Percentiles rank a stretch among this genome's conserved stretches.
These are phyloP conservation scores for Linum lewisii DNA, from an alignment of 345 rosid genomes.

Conservation along the genomic window DNA sequence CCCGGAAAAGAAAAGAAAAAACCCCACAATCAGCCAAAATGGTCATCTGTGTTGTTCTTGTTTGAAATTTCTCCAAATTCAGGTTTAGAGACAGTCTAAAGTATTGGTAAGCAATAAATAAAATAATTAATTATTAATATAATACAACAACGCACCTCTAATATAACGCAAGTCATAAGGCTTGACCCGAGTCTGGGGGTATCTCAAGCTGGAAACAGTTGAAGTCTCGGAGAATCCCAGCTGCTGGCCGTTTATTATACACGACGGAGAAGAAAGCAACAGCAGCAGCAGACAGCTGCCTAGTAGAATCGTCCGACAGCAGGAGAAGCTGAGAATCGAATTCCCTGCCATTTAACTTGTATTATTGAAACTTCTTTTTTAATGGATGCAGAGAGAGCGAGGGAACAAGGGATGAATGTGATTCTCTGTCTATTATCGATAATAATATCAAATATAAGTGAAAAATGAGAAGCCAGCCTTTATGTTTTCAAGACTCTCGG, in stretches of 20 bases:
- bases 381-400: neutral
- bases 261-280: neutral
- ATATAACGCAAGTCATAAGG: slow-evolving; percentile 61
- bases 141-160: slow-evolving; percentile 36
- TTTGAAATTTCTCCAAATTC: neutral
- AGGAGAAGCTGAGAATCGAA: slow-evolving; percentile 25
- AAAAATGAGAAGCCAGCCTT: no score
- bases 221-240: slow-evolving; percentile 23
- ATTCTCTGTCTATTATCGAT: no score
- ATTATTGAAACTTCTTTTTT: neutral
- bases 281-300: slow-evolving; percentile 15
- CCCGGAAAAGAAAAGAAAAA: neutral
- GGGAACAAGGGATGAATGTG: neutral
- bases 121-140: no score
- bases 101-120: neutral
- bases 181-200: slow-evolving; percentile 47
- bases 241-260: slow-evolving; percentile 7
- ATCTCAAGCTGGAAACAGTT: slow-evolving; percentile 58
- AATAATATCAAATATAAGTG: no score
- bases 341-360: slow-evolving; percentile 18
- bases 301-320: slow-evolving; percentile 15
- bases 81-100: neutral
- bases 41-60: neutral
- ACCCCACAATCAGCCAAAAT: neutral
- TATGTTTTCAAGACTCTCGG: no score